Evolutionary conservation across 495 filamentous ascomycete species (phyloP).

Genomic region (Halenospora varia): DNA sequence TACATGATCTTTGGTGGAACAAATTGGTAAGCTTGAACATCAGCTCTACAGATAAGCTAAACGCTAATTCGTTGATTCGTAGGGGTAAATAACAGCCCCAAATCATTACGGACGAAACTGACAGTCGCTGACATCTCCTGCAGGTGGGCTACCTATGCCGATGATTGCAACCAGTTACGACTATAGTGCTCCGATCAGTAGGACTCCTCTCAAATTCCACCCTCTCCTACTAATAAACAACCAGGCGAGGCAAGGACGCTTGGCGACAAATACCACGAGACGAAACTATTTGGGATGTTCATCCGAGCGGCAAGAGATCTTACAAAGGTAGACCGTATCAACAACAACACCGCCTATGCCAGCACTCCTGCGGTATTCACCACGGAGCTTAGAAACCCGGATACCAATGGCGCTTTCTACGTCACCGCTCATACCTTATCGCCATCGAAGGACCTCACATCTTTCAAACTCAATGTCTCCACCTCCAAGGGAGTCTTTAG

Average conservation of each 20-base stretch:
- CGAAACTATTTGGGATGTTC: conserved; percentile 54
- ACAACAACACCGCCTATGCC: conserved; percentile 37
- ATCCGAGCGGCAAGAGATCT: conserved; percentile 49
- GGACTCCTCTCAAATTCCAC: background rate
- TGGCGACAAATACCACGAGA: conserved; percentile 55
- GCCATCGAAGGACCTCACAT: conserved; percentile 37
- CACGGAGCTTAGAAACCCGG: conserved; percentile 50
- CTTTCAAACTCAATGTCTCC: conserved; percentile 48
- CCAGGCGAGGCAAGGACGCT: conserved; percentile 51
- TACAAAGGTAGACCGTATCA: conserved; percentile 40
- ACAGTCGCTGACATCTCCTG: too few relatives aligned
- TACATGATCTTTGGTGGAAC: conserved; percentile 58
- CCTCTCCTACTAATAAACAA: too few relatives aligned
- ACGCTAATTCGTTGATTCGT: background rate
- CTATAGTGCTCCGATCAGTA: conserved; percentile 48
- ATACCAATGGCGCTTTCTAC: conserved; percentile 54
- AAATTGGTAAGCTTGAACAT: conserved; percentile 41
- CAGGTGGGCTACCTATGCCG: conserved; percentile 21
- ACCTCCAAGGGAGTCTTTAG: conserved; percentile 50
- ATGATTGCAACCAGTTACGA: conserved; percentile 52
- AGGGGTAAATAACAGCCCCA: too few relatives aligned
- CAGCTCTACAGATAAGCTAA: conserved; percentile 19
- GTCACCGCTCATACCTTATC: conserved; percentile 48
- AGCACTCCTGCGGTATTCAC: conserved; percentile 42
- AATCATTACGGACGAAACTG: too few relatives aligned